phyloP scores from a whole-genome alignment of 768 basidiomycete genomes.

The Collybia sp. region DNA sequence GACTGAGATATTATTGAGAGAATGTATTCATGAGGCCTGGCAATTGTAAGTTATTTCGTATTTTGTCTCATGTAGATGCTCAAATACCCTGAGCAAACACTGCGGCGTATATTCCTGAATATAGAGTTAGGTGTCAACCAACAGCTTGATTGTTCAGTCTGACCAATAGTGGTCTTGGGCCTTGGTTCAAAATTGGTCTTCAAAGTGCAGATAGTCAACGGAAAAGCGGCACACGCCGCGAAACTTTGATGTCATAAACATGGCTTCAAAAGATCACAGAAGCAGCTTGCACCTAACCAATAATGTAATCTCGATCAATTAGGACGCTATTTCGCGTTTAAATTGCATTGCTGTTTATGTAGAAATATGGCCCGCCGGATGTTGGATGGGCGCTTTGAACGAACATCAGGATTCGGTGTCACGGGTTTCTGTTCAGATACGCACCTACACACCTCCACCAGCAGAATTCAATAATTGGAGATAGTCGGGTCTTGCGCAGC shows the following conservation, averaged over 20 bases:
- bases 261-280: neutral
- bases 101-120: slow-evolving; percentile 53
- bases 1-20: slow-evolving; percentile 67
- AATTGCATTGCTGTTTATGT: slow-evolving; percentile 81
- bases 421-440: neutral
- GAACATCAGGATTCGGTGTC: neutral
- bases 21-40: slow-evolving; percentile 69
- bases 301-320: too few relatives aligned
- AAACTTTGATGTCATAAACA: slow-evolving; percentile 27
- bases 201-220: slow-evolving; percentile 60
- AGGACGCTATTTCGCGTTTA: slow-evolving; percentile 55
- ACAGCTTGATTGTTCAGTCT: too few relatives aligned
- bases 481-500: neutral
- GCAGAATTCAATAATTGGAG: neutral
- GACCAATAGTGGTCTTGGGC: slow-evolving; percentile 58
- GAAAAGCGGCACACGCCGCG: slow-evolving; percentile 62
- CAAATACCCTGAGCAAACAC: slow-evolving; percentile 56
- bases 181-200: slow-evolving; percentile 55
- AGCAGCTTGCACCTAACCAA: slow-evolving; percentile 41
- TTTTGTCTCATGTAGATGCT: too few relatives aligned
- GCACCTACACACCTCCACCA: slow-evolving; percentile 46
- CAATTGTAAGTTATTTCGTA: neutral
- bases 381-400: slow-evolving; percentile 60
- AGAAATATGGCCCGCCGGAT: slow-evolving; percentile 73
- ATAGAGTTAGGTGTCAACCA: too few relatives aligned